Evolutionary conservation across 83 land plant species (phyloP), one percentile per base, ranked within the genome.

Genomic region (Isoetes engelmannii): DNA sequence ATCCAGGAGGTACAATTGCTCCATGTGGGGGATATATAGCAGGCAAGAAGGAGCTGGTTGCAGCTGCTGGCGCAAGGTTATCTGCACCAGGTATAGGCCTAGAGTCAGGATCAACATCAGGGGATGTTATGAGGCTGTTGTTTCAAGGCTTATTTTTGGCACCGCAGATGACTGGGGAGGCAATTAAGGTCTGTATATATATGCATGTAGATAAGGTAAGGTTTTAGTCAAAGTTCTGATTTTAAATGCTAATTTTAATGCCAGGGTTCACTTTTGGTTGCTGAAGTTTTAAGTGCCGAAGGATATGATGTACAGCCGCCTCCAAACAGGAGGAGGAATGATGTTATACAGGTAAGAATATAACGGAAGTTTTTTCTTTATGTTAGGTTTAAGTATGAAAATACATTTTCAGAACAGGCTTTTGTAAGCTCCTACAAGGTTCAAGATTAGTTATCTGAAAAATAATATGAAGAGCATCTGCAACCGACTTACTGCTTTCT

Each of bases 21-120:
- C 95, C 95, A 37, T 83, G 95, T 81, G 95, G 97, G 65, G 97
- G 97, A 46, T 92, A 92, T 80, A 84, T 92, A 45, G 97, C 92
- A 45, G 95, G 97, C 18, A 87, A 69, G 55, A 72, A 70, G 43
- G 72, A 77, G 69, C 86, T 84, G 86, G 97, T 92, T 9, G 78
- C 79, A 69, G 87, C 89, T 59, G 97, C 95, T 46, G 97, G 87
- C 45, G 92, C 97, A 47, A 88, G 89, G 1, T 81, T 92, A 21
- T 84, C 96, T 74, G 92, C 95, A n/a, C 95, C 92, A 55, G 94
- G 94, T n/a, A 75, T 92, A 18, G 91, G 95, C 47, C 61, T 87
- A 17, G 91, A 92, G 54, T 85, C 84, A 72, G 95, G 95, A 28
- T 81, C 89, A 60, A 84, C 84, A 10, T 82, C 92, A 56, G 92